Conservation (phyloP, 2,329 filamentous ascomycete species). For the Aspergillus terreus region DNA sequence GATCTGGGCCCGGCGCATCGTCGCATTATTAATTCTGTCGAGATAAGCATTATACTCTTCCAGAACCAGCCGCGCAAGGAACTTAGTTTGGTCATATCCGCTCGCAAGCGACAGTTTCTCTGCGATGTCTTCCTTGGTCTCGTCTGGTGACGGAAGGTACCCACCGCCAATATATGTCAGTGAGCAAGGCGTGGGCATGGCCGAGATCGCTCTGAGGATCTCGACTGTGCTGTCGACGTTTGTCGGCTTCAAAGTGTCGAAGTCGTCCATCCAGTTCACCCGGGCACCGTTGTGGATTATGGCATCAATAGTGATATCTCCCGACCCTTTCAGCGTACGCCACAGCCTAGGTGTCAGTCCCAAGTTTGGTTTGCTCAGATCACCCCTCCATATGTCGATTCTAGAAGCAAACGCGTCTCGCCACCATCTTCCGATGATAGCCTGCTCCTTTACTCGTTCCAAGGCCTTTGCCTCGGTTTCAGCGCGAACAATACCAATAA, state of each 20-base stretch:
- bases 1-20: not conserved
- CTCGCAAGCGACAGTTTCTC: slow-evolving; percentile 4
- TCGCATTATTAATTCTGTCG: not conserved
- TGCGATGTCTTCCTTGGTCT: slow-evolving; percentile 1
- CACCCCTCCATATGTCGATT: slow-evolving; percentile 9
- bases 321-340: not conserved
- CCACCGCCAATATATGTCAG: not conserved
- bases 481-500: slow-evolving; percentile 9
- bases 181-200: not conserved
- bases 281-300: slow-evolving; percentile 13
- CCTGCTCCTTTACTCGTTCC: not conserved
- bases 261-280: slow-evolving; percentile 9
- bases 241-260: slow-evolving; percentile 1
- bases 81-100: slow-evolving; percentile 10
- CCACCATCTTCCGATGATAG: slow-evolving; percentile 9
- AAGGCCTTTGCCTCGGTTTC: not conserved
- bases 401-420: not conserved
- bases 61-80: slow-evolving; percentile 2
- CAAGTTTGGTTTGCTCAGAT: slow-evolving; percentile 2
- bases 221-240: slow-evolving; percentile 10
- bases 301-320: not conserved
- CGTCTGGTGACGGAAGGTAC: not conserved
- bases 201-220: not conserved
- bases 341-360: slow-evolving; percentile 7
- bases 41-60: slow-evolving; percentile 1